Conservation (phyloP, 2,329 filamentous ascomycete species). For the Talaromyces albobiverticillius region DNA sequence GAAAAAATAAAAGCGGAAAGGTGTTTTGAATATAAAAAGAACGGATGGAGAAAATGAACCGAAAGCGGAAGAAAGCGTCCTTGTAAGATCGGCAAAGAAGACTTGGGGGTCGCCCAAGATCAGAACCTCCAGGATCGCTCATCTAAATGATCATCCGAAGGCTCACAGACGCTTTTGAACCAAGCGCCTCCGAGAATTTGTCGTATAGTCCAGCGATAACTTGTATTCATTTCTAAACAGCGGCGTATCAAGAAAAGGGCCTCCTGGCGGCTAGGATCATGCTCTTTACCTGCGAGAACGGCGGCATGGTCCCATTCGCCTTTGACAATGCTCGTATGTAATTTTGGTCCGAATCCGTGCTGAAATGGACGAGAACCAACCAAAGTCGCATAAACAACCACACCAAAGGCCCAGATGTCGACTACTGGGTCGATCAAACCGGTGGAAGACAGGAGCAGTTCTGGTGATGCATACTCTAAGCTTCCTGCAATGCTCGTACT, state of each 20-base stretch:
- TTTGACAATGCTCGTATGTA: slow-evolving; percentile 57
- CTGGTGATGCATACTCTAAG: slow-evolving; percentile 53
- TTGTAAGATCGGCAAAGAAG: neutral
- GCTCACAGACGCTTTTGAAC: slow-evolving; percentile 46
- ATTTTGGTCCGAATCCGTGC: slow-evolving; percentile 57
- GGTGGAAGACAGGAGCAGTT: slow-evolving; percentile 40
- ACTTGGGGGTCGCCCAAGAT: neutral
- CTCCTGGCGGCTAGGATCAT: slow-evolving; percentile 36
- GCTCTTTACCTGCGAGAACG: slow-evolving; percentile 43
- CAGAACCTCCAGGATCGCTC: slow-evolving; percentile 37
- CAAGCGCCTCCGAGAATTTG: slow-evolving; percentile 56
- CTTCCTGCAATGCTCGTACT: slow-evolving; percentile 60
- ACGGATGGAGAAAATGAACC: neutral
- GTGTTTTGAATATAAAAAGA: too few relatives aligned
- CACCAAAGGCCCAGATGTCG: slow-evolving; percentile 67
- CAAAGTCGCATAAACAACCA: slow-evolving; percentile 60
- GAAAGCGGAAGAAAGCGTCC: neutral
- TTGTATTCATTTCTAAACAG: slow-evolving; percentile 57
- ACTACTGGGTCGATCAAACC: slow-evolving; percentile 51
- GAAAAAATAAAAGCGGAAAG: neutral
- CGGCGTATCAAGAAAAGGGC: slow-evolving; percentile 57
- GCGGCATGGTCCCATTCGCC: slow-evolving; percentile 58
- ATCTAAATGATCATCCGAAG: slow-evolving; percentile 26
- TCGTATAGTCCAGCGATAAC: slow-evolving; percentile 56
- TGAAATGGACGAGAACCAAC: slow-evolving; percentile 63